A percentile compares a stretch with the other conserved stretches of the same genome.
Evolutionary conservation across 331 rosid species (phyloP).

Genomic region (Saraca asoca): DNA sequence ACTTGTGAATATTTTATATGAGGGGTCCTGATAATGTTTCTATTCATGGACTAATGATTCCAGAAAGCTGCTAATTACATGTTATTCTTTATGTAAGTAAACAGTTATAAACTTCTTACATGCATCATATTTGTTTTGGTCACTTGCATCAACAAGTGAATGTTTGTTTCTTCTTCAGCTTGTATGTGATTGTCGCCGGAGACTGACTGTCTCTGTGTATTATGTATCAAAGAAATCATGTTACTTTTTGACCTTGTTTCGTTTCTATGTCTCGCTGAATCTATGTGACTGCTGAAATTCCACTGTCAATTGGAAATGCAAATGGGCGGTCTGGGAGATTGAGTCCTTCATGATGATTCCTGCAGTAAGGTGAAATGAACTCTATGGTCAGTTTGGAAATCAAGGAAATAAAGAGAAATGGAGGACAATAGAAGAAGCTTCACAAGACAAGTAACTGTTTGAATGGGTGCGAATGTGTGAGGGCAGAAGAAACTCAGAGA

Average conservation of each 20-base stretch:
- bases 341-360: too few species aligned
- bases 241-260: slow-evolving; percentile 43
- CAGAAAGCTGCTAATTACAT: too few species aligned
- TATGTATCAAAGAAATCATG: slow-evolving; percentile 44
- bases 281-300: slow-evolving; percentile 49
- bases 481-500: slow-evolving; percentile 39
- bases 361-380: too few species aligned
- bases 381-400: too few species aligned
- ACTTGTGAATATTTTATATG: too few species aligned
- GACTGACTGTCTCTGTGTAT: slow-evolving; percentile 34
- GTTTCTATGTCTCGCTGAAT: slow-evolving; percentile 43
- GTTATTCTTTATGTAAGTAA: slow-evolving; percentile 44
- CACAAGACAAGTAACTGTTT: too few species aligned
- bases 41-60: too few species aligned
- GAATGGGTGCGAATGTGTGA: too few species aligned
- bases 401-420: too few species aligned
- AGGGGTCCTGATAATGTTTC: too few species aligned
- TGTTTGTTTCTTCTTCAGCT: slow-evolving; percentile 43
- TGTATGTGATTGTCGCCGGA: slow-evolving; percentile 48
- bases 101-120: slow-evolving; percentile 49
- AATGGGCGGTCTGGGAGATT: slow-evolving; percentile 86
- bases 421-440: too few species aligned
- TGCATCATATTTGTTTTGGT: slow-evolving; percentile 44
- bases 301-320: slow-evolving; percentile 50
- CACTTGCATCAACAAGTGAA: slow-evolving; percentile 40